Base-by-base conservation (phyloP, 495 filamentous ascomycete species). In the Aspergillus haitiensis region DNA sequence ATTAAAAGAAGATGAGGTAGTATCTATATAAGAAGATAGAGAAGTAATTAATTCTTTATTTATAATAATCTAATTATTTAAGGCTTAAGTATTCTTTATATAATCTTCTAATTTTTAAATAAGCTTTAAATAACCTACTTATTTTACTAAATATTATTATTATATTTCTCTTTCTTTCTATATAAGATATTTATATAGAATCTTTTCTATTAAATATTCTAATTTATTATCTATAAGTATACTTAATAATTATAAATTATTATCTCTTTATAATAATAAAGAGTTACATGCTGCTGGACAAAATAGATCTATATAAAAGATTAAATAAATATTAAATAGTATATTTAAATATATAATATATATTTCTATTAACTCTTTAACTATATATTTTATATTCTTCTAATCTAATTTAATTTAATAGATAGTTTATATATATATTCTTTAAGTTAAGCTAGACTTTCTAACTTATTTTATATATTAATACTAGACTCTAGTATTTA, bases 261-360 rank as follows among this genome's bases (percentile, higher is more conserved):
- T 40, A 4, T 40, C 4, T 4, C 3, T n/a, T n/a, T 40, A 8
- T 4, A 9, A 40, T 40, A 40, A 40, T 40, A 50, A 27, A 7
- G 27, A 8, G 27, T 50, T 50, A 16, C 7, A 50, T 50, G 27
- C 27, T 16, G 0, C 0, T 50, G 27, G n/a, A 21, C 27, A 50
- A 27, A 27, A 12, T 27, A 50, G n/a, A 40, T 40, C 9, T 50
- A 27, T 50, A 50, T 50, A 50, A 50, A 50, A 50, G 27, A 12
- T 18, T 16, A 32, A 2, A 50, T 50, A 18, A 50, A 50, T 21
- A 16, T 27, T 18, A 7, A 16, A 6, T 50, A 50, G 12, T 16
- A 50, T 21, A 50, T 21, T 50, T 50, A 50, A 32, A 21, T 50
- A 50, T 50, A 50, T 18, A 50, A 7, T 18, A 50, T 27, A 27